phyloP scores from a whole-genome alignment of 441 rosid genomes.

The Gossypium schwendimanii region DNA sequence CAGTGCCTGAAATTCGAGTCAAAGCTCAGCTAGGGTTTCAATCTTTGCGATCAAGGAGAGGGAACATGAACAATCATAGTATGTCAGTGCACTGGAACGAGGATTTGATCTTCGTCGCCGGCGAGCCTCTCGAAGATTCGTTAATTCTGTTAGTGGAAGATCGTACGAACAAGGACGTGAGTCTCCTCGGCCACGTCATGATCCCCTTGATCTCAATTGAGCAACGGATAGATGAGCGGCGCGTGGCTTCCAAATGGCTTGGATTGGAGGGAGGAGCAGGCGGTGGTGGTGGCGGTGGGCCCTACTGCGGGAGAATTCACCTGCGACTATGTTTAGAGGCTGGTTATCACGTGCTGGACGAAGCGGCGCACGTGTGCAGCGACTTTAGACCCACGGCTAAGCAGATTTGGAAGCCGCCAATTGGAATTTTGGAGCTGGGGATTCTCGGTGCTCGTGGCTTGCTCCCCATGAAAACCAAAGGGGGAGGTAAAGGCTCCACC shows the following conservation, averaged over 20 bases:
- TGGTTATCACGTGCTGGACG: slow-evolving; percentile 95
- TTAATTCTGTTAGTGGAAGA: slow-evolving; percentile 64
- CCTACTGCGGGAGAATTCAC: slow-evolving; percentile 59
- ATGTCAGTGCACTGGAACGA: slow-evolving; percentile 81
- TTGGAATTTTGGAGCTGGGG: slow-evolving; percentile 77
- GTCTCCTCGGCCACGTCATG: slow-evolving; percentile 42
- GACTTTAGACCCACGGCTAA: slow-evolving; percentile 92
- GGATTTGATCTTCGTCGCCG: slow-evolving; percentile 73
- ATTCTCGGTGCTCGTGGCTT: slow-evolving; percentile 85
- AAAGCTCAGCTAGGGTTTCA: slow-evolving; percentile 79
- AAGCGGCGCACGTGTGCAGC: slow-evolving; percentile 95
- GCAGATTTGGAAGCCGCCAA: slow-evolving; percentile 92
- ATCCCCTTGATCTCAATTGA: slow-evolving; percentile 66
- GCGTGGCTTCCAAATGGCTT: slow-evolving; percentile 64
- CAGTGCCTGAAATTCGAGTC: slow-evolving; percentile 75
- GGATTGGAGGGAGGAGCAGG: slow-evolving; percentile 39
- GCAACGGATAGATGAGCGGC: slow-evolving; percentile 72
- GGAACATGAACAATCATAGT: slow-evolving; percentile 54
- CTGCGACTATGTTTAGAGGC: slow-evolving; percentile 81
- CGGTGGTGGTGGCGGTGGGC: slow-evolving; percentile 9
- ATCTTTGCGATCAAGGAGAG: slow-evolving; percentile 63
- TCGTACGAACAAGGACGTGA: slow-evolving; percentile 46
- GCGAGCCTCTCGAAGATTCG: slow-evolving; percentile 84
- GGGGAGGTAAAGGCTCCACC: slow-evolving; percentile 70
- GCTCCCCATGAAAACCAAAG: slow-evolving; percentile 67